Evolutionary conservation across 2,329 filamentous ascomycete species (phyloP), one percentile per base, ranked within the genome.

Genomic region (Emmonsia crescens): DNA sequence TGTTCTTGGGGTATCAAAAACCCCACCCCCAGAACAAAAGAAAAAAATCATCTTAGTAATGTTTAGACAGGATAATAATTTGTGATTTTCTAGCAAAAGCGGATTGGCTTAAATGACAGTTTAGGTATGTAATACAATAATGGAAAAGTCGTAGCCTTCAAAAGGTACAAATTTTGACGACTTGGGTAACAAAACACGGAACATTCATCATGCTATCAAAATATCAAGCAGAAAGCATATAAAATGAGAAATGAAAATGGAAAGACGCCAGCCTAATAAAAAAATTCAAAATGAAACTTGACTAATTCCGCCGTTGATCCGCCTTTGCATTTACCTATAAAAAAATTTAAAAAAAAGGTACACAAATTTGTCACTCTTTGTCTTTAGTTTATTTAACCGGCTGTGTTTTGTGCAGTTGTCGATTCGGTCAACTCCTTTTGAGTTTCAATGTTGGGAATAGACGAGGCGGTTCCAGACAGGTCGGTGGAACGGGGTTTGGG

Each of bases 401-500:
- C 9, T 21, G 33, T 33, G 24, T 46, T 57, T 38, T 46, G 14
- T 29, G 38, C 27, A 24, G 36, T n/a, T 29, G 38, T 31, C 16
- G 55, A 31, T 16, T 42, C 38, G 24, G 31, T 24, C 5, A 48
- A 40, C 16, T 36, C 48, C 16, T 29, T 48, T 27, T 59, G 83
- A 24, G 85, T 77, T 68, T 85, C 83, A 63, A 85, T 80, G 75
- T 83, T 83, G 56, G 89, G 85, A 70, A 92, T 81, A 68, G 85
- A 80, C 58, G 85, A 82, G 60, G 80, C 84, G 31, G 88, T 92
- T 67, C 90, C 89, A 61, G 87, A 86, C 12, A 96, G 83, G 72
- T 92, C 85, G 46, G 91, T 95, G 62, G 81, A 72, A 70, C 84
- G 83, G 42, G 85, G 85, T 65, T 88, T 85, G 63, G 90, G 89